These are phyloP conservation scores for Asterophora lycoperdoides DNA, from an alignment of 768 basidiomycete species.

Conservation along the genomic window DNA sequence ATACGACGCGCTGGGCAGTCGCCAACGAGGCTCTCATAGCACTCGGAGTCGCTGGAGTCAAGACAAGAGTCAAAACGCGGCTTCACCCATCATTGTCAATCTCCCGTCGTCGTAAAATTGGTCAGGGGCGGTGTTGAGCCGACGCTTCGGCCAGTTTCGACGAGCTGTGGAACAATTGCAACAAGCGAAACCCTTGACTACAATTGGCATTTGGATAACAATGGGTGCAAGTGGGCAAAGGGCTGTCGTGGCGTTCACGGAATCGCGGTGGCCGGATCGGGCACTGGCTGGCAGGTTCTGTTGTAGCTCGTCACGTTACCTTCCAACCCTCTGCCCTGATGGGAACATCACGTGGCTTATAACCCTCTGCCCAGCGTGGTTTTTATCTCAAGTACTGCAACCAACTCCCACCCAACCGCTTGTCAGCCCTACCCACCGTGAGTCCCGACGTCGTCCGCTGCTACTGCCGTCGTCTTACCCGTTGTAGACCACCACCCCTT, in stretches of 20 bases:
- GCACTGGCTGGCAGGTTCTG: slow-evolving; percentile 22
- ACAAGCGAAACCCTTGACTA: too few species aligned
- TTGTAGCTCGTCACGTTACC: slow-evolving; percentile 23
- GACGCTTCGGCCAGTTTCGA: too few species aligned
- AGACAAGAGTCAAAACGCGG: too few species aligned
- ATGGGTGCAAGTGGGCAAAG: neutral
- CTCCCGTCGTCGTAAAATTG: too few species aligned
- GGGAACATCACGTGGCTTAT: slow-evolving; percentile 32
- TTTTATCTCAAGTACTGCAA: slow-evolving; percentile 57
- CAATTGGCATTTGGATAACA: neutral
- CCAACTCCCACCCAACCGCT: slow-evolving; percentile 42
- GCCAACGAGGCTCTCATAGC: slow-evolving; percentile 33
- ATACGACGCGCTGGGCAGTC: too few species aligned
- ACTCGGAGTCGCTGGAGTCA: too few species aligned
- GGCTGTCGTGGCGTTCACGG: neutral
- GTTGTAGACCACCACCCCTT: slow-evolving; percentile 17
- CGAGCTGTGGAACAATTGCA: too few species aligned
- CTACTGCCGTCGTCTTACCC: slow-evolving; percentile 9
- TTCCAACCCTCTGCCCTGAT: slow-evolving; percentile 45
- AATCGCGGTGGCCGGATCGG: slow-evolving; percentile 4
- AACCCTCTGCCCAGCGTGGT: slow-evolving; percentile 71
- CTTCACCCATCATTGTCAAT: too few species aligned
- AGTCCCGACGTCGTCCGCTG: slow-evolving; percentile 38
- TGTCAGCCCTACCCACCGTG: slow-evolving; percentile 38
- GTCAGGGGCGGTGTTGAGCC: too few species aligned